Evolutionary conservation across 495 filamentous ascomycete genomes (phyloP).

Genomic region (Daldinia concentrica): DNA sequence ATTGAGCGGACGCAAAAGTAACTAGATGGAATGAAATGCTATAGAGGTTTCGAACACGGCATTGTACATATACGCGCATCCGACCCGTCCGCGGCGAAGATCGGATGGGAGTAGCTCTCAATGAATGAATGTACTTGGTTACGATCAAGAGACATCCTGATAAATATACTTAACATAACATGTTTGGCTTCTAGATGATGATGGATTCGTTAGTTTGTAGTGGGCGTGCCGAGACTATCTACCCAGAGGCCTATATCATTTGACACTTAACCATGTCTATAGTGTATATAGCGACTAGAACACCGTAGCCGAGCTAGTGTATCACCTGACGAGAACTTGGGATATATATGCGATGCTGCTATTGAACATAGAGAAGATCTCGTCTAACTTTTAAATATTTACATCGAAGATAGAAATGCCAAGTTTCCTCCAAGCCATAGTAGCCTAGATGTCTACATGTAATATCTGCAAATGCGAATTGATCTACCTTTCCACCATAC

Average conservation of each 20-base stretch:
- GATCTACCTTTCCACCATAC: background rate
- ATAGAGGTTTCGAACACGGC: conserved; percentile 1
- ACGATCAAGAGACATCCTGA: background rate
- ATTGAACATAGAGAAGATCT: background rate
- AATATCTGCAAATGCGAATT: background rate
- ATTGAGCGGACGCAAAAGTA: conserved; percentile 31
- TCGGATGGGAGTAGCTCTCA: conserved; percentile 10
- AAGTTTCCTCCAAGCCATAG: too few species aligned
- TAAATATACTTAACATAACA: background rate
- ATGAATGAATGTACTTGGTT: background rate
- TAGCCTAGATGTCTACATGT: background rate
- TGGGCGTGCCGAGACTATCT: too few species aligned
- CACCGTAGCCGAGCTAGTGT: too few species aligned
- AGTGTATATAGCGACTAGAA: background rate
- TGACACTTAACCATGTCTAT: background rate
- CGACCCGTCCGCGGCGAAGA: conserved; percentile 11
- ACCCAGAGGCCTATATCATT: too few species aligned
- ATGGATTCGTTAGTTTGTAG: too few species aligned
- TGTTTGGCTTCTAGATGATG: background rate
- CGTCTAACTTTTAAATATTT: background rate
- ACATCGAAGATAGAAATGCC: background rate
- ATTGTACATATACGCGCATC: conserved; percentile 37
- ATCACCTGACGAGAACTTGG: too few species aligned
- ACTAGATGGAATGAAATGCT: background rate
- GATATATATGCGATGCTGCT: background rate